Percentiles rank a stretch among this genome's conserved stretches.
phyloP scores from a whole-genome alignment of 495 filamentous ascomycete species.

The Aspergillus hancockii region DNA sequence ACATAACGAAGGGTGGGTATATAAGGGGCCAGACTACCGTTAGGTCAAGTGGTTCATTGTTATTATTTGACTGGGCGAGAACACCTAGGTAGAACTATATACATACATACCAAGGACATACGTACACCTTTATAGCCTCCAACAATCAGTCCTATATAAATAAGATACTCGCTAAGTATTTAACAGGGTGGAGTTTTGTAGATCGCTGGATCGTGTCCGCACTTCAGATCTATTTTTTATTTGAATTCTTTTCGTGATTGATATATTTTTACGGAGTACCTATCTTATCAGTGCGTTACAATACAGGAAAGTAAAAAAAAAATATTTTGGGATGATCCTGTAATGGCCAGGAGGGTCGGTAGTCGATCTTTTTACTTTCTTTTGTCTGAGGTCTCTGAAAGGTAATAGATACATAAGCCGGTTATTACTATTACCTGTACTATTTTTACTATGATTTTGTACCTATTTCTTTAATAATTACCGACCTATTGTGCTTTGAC shows the following conservation, averaged over 20 bases:
- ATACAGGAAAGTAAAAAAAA: no score
- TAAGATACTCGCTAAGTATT: background rate
- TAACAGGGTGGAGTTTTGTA: background rate
- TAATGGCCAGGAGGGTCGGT: no score
- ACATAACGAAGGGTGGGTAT: background rate
- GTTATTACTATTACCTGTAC: background rate
- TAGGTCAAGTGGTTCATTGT: background rate
- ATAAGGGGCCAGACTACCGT: background rate
- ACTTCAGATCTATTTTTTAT: no score
- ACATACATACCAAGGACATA: background rate
- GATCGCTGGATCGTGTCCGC: background rate
- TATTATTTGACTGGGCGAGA: background rate
- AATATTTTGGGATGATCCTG: no score
- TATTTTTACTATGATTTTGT: background rate
- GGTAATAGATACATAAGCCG: background rate
- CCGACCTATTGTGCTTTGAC: background rate
- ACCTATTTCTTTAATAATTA: background rate
- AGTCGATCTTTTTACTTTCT: no score
- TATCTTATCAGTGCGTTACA: no score
- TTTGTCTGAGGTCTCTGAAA: background rate
- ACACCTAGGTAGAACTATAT: background rate
- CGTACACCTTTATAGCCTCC: background rate
- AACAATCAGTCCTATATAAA: background rate
- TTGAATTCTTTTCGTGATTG: no score
- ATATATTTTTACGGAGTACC: no score